Percentiles rank a stretch among this genome's conserved stretches.
Evolutionary conservation across 2,329 filamentous ascomycete species (phyloP).

Genomic region (Paecilomyces sp.): DNA sequence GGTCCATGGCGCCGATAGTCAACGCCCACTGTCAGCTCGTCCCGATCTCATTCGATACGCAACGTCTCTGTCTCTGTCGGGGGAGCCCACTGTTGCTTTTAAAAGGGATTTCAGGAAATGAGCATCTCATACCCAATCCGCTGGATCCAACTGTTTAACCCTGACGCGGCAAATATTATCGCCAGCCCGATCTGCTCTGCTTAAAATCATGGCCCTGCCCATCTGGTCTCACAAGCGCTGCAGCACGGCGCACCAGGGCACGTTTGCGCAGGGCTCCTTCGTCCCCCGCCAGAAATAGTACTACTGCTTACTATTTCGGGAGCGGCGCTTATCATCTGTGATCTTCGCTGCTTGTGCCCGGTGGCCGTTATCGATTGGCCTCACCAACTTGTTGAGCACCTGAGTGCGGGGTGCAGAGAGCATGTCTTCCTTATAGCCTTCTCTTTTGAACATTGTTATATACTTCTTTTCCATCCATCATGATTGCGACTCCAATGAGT

Average conservation of each 20-base stretch:
- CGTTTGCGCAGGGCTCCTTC: not conserved
- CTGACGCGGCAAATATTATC: not conserved
- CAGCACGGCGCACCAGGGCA: not conserved
- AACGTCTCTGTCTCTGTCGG: not conserved
- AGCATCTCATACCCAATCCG: not conserved
- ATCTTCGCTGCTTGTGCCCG: not conserved
- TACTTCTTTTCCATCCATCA: conserved; percentile 8
- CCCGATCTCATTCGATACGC: not conserved
- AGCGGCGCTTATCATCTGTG: not conserved
- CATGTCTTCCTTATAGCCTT: not conserved
- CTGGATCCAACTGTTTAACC: not conserved
- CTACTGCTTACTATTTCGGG: not conserved
- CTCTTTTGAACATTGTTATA: not conserved
- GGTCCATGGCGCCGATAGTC: not conserved
- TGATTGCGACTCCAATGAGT: conserved; percentile 16
- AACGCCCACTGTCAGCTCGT: not conserved
- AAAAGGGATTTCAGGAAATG: not conserved
- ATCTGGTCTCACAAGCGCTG: not conserved
- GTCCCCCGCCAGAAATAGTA: not conserved
- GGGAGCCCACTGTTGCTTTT: not conserved
- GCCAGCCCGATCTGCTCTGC: not conserved
- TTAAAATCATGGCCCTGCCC: not conserved
- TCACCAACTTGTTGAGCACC: not conserved
- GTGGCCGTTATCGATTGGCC: not conserved
- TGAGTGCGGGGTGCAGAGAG: not conserved